Percentiles rank a stretch among this genome's conserved stretches.
phyloP scores from a whole-genome alignment of 2,329 filamentous ascomycete genomes.

The Emmonsiellopsis sp. region DNA sequence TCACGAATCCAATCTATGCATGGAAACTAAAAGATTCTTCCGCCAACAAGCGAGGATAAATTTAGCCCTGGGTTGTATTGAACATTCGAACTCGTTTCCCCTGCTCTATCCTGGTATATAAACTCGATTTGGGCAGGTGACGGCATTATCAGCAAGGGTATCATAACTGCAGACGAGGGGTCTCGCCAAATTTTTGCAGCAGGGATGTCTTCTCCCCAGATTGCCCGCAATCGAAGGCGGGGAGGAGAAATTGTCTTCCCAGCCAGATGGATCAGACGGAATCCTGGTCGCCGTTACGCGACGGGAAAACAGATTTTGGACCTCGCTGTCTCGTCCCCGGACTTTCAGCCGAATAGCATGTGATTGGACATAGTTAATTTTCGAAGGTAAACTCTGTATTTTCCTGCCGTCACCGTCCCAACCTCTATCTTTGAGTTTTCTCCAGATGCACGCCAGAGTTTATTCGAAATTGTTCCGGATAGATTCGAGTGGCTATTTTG shows the following conservation, averaged over 20 bases:
- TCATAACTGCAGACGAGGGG: not conserved
- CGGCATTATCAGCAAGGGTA: not conserved
- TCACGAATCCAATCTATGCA: too few relatives aligned
- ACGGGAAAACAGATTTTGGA: not conserved
- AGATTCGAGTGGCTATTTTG: too few relatives aligned
- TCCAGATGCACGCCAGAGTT: too few relatives aligned
- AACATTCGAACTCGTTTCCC: not conserved
- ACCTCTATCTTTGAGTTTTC: not conserved
- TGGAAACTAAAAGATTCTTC: too few relatives aligned
- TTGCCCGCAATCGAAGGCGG: not conserved
- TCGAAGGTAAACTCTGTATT: too few relatives aligned
- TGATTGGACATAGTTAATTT: not conserved
- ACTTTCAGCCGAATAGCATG: not conserved
- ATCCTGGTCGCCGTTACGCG: not conserved
- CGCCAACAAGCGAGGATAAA: too few relatives aligned
- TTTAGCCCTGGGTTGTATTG: too few relatives aligned
- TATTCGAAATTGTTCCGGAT: too few relatives aligned
- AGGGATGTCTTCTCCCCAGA: too few relatives aligned
- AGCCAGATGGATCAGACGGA: constrained; percentile 2
- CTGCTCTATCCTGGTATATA: not conserved
- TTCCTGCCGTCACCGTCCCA: not conserved
- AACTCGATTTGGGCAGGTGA: too few relatives aligned
- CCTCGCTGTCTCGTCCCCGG: not conserved
- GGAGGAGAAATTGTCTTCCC: not conserved
- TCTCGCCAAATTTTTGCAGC: not conserved